Evolutionary conservation across 139 green algal genomes (phyloP).

Genomic region (Chlamydomonas incerta): DNA sequence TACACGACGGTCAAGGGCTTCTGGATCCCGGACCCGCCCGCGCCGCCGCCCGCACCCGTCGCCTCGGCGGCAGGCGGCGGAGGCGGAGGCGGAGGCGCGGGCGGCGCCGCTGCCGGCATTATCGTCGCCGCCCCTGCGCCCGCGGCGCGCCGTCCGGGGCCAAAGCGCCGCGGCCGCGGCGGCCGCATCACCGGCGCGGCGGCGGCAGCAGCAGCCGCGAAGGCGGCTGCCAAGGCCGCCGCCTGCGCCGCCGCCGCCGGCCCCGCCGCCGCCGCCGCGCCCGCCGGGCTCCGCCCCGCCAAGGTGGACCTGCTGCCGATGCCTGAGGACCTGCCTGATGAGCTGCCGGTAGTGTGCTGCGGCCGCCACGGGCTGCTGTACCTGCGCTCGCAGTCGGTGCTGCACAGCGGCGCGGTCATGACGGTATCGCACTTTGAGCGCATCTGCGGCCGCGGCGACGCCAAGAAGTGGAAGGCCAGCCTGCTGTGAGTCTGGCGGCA

Average conservation of each 20-base stretch:
- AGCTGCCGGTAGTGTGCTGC: conserved; percentile 75
- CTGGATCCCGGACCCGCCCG: conserved; percentile 60
- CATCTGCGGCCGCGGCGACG: conserved; percentile 80
- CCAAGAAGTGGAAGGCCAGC: conserved; percentile 93
- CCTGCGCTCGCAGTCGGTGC: conserved; percentile 77
- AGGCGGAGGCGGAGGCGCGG: too few relatives aligned
- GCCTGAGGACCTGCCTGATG: conserved; percentile 69
- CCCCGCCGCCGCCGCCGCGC: background rate
- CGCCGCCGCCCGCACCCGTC: background rate
- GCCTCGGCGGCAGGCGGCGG: background rate
- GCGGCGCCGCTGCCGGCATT: too few relatives aligned
- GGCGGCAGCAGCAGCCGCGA: background rate
- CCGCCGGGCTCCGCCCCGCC: background rate
- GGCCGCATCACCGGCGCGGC: conserved; percentile 3
- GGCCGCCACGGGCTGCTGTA: conserved; percentile 58
- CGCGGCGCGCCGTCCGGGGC: too few relatives aligned
- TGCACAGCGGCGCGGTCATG: conserved; percentile 64
- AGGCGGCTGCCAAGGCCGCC: background rate
- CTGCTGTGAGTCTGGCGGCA: conserved; percentile 60
- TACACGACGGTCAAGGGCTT: conserved; percentile 59
- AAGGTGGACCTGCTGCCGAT: conserved; percentile 73
- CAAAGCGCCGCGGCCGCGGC: background rate
- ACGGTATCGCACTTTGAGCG: conserved; percentile 79
- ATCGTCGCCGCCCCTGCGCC: too few relatives aligned
- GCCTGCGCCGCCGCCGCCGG: background rate